phyloP scores from a whole-genome alignment of 1,139 yeast species.

The Yamadazyma dendronema region DNA sequence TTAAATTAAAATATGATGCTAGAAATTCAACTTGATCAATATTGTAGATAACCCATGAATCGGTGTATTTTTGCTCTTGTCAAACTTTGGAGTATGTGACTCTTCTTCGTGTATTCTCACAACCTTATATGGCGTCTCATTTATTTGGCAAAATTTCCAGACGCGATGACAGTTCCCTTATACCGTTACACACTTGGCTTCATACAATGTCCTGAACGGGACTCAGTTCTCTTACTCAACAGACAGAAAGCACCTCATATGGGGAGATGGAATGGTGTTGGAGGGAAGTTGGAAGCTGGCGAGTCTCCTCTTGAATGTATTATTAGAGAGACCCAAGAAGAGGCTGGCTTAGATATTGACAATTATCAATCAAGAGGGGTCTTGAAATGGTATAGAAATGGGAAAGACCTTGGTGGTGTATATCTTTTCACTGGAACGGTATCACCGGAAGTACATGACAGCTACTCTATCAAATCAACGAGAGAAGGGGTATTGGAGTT shows the following conservation, averaged over 20 bases:
- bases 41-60: too few species aligned
- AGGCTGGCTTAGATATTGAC: constrained; percentile 37
- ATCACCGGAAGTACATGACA: constrained; percentile 21
- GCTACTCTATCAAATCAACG: constrained; percentile 24
- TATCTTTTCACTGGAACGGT: constrained; percentile 42
- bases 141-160: too few species aligned
- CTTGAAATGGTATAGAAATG: constrained; percentile 36
- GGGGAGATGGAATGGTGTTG: constrained; percentile 55
- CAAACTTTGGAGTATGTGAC: too few species aligned
- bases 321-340: constrained; percentile 44
- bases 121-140: too few species aligned
- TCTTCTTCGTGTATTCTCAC: too few species aligned
- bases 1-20: too few species aligned
- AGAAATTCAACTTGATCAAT: too few species aligned
- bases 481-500: constrained; percentile 50
- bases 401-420: constrained; percentile 35
- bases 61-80: too few species aligned
- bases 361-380: constrained; percentile 35
- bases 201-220: constrained; percentile 32
- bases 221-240: constrained; percentile 36
- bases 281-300: constrained; percentile 41
- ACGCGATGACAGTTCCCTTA: constrained; percentile 11
- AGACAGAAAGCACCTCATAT: constrained; percentile 49
- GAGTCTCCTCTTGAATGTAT: constrained; percentile 43
- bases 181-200: constrained; percentile 40